Base-by-base conservation (phyloP, 495 filamentous ascomycete genomes). In the Acidiella bohemica region DNA sequence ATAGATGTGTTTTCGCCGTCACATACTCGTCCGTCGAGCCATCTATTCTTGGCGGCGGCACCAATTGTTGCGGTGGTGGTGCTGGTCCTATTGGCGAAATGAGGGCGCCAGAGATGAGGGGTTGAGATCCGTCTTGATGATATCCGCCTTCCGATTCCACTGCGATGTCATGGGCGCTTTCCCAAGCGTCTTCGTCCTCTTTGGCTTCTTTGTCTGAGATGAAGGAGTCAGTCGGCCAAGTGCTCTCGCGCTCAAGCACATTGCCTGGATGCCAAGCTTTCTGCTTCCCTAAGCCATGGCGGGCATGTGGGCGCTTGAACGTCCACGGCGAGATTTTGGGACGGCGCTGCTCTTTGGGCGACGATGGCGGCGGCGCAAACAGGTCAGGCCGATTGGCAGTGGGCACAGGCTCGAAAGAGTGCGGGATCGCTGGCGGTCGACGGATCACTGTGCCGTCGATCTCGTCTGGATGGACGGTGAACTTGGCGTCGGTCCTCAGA, bases 151-250 rank as follows among this genome's bases (percentile, higher is more conserved):
- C n/a, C n/a, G n/a, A n/a, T n/a, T n/a, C n/a, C n/a, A n/a, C n/a
- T n/a, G n/a, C n/a, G n/a, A n/a, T n/a, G n/a, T n/a, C n/a, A n/a
- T n/a, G n/a, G n/a, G n/a, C n/a, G n/a, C n/a, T n/a, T n/a, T n/a
- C n/a, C n/a, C 39, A 22, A 32, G 39, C 9, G 16, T 42, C 16
- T 30, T 2, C 2, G 11, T 45, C 36, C 7, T 27, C n/a, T n/a
- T n/a, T n/a, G n/a, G n/a, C n/a, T n/a, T n/a, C n/a, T n/a, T n/a
- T n/a, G n/a, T n/a, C n/a, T n/a, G n/a, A n/a, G n/a, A n/a, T n/a
- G 2, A 28, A 23, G n/a, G 45, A 45, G 22, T 45, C 41, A 1
- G 40, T 41, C 1, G 26, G 39, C 50, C 44, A 49, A 30, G 46
- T 37, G 5, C 18, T 16, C 26, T 49, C 34, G 16, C 44, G 21